Percentiles rank a stretch among this genome's conserved stretches.
These are phyloP conservation scores for Starmerella roubikii DNA, from an alignment of 805 yeast genomes.

Conservation along the genomic window DNA sequence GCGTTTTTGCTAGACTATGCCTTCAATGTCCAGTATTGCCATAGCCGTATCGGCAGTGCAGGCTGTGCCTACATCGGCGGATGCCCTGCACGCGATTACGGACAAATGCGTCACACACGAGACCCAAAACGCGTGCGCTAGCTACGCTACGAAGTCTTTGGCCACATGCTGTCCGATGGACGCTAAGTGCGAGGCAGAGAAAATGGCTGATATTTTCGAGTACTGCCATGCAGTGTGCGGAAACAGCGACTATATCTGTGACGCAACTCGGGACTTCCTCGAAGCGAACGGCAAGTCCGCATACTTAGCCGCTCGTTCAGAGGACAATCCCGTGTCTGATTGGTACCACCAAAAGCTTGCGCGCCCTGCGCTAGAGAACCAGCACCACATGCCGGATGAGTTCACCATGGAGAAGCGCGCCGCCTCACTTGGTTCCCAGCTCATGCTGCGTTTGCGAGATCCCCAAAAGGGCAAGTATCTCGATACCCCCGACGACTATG, in stretches of 20 bases:
- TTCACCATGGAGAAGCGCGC: not conserved
- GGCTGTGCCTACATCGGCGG: not conserved
- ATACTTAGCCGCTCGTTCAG: not conserved
- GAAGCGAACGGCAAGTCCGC: not conserved
- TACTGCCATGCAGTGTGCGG: constrained; percentile 6
- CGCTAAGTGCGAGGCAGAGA: constrained; percentile 1
- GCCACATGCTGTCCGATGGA: constrained; percentile 5
- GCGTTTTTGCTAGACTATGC: no score
- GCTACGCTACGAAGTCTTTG: constrained; percentile 10
- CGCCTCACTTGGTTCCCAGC: not conserved
- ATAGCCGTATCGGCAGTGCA: not conserved
- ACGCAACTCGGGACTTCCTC: not conserved
- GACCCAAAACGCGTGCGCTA: constrained; percentile 11
- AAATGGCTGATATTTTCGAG: not conserved
- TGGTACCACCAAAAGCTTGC: no score
- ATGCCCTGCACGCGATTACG: constrained; percentile 9
- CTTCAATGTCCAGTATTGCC: no score
- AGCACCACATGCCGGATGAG: no score
- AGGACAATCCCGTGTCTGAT: no score
- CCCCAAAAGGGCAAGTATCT: not conserved
- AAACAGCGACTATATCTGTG: not conserved
- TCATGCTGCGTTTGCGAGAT: not conserved
- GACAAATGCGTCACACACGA: constrained; percentile 2
- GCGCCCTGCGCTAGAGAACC: no score
- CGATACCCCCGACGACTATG: not conserved